These are phyloP conservation scores for Pseudopithomyces chartarum DNA, from an alignment of 2,329 filamentous ascomycete species.

Conservation along the genomic window DNA sequence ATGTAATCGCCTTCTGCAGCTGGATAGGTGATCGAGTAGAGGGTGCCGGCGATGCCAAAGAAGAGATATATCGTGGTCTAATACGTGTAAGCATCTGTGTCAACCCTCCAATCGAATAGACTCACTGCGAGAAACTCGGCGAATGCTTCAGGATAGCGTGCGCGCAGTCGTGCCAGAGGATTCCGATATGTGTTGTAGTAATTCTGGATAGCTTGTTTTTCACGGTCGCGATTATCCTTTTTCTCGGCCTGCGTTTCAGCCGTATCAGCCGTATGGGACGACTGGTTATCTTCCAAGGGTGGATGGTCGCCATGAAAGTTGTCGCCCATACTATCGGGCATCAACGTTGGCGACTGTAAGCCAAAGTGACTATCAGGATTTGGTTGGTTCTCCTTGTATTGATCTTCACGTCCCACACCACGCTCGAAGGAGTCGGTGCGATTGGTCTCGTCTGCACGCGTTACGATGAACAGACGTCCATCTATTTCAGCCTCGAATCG, in stretches of 20 bases:
- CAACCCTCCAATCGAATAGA: neutral
- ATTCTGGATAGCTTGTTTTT: constrained; percentile 52
- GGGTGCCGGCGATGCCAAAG: constrained; percentile 57
- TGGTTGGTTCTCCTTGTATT: neutral
- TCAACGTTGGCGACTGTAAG: neutral
- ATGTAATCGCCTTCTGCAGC: constrained; percentile 43
- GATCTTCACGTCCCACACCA: neutral
- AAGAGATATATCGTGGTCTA: constrained; percentile 36
- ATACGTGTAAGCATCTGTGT: constrained; percentile 21
- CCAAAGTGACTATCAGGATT: neutral
- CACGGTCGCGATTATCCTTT: constrained; percentile 44
- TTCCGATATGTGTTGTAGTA: constrained; percentile 58
- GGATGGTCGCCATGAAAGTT: constrained; percentile 53
- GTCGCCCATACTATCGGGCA: neutral
- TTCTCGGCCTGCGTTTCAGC: constrained; percentile 41
- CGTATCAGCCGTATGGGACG: constrained; percentile 30
- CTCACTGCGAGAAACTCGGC: constrained; percentile 58
- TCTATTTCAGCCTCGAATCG: constrained; percentile 6
- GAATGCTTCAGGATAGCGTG: constrained; percentile 58
- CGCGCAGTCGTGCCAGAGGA: constrained; percentile 57
- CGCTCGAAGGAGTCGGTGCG: neutral
- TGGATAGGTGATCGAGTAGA: constrained; percentile 54
- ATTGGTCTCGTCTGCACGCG: neutral
- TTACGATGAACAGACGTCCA: constrained; percentile 5
- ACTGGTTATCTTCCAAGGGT: constrained; percentile 36